phyloP scores from a whole-genome alignment of 306 rosid species.

The Fragaria nilgerrensis region DNA sequence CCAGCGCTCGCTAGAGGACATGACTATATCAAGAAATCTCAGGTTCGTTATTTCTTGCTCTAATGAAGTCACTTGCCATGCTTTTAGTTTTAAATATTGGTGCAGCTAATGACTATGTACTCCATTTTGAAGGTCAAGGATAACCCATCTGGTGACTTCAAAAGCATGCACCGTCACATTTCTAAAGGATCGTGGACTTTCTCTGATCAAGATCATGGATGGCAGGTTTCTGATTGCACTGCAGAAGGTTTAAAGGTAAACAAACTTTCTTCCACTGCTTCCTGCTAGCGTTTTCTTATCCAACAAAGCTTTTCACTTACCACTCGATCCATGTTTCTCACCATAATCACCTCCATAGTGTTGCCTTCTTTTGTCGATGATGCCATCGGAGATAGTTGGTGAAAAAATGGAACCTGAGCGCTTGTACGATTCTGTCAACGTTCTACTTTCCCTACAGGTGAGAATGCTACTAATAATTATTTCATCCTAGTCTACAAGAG shows the following conservation, averaged over 20 bases:
- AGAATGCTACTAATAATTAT: background rate
- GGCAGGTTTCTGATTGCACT: constrained; percentile 79
- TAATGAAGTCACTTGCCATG: background rate
- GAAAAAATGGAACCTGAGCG: constrained; percentile 51
- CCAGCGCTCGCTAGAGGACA: constrained; percentile 53
- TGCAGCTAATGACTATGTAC: background rate
- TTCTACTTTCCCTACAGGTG: constrained; percentile 61
- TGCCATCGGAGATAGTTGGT: constrained; percentile 60
- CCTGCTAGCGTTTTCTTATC: background rate
- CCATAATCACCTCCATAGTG: constrained; percentile 32
- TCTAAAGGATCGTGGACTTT: constrained; percentile 81
- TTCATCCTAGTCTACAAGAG: too few relatives aligned
- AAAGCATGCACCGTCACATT: constrained; percentile 61
- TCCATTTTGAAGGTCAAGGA: constrained; percentile 42
- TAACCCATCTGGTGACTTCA: constrained; percentile 61
- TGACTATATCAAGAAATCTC: constrained; percentile 65
- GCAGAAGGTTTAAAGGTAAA: constrained; percentile 73
- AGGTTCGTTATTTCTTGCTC: constrained; percentile 21
- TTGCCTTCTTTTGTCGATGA: constrained; percentile 56
- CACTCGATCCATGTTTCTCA: background rate
- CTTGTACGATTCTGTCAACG: constrained; percentile 50
- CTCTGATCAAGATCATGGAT: constrained; percentile 76
- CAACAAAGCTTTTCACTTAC: background rate
- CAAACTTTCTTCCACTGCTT: background rate
- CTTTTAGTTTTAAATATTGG: background rate